Evolutionary conservation across 495 filamentous ascomycete species (phyloP).

Genomic region (Articulospora tetracladia): DNA sequence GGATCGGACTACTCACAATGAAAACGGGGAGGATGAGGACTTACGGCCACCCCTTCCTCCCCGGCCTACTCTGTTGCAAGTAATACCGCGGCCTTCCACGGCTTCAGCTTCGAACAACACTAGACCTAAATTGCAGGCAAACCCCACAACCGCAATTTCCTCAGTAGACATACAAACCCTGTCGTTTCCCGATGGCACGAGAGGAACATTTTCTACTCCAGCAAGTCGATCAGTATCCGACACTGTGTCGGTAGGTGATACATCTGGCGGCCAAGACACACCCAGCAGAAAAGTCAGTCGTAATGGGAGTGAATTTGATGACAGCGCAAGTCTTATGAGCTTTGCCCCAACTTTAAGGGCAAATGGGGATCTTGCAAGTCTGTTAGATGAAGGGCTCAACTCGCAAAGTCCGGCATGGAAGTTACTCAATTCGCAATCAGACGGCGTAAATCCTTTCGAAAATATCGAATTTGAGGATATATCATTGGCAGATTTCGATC

Average conservation of each 20-base stretch:
- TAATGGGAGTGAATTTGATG: conserved; percentile 61
- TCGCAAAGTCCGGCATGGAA: conserved; percentile 58
- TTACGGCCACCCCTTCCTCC: conserved; percentile 65
- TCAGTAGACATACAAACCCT: conserved; percentile 71
- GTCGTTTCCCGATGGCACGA: conserved; percentile 62
- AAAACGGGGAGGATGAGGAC: conserved; percentile 21
- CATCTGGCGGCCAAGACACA: conserved; percentile 18
- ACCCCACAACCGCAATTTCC: conserved; percentile 79
- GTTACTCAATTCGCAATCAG: conserved; percentile 52
- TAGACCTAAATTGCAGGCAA: conserved; percentile 55
- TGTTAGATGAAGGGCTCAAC: conserved; percentile 66
- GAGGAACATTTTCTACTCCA: conserved; percentile 55
- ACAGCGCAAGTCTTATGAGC: conserved; percentile 81
- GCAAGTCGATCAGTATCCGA: conserved; percentile 20
- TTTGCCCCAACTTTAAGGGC: conserved; percentile 69
- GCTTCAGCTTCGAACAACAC: conserved; percentile 12
- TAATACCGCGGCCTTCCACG: conserved; percentile 13
- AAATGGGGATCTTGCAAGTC: conserved; percentile 74
- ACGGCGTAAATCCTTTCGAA: conserved; percentile 55
- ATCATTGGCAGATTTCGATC: conserved; percentile 58
- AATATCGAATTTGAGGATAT: conserved; percentile 41
- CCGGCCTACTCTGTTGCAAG: conserved; percentile 44
- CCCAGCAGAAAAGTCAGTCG: conserved; percentile 24
- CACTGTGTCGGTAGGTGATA: conserved; percentile 13
- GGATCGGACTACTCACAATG: not conserved